Conservation (phyloP, 108 stramenopile species). For the Seminavis robusta region DNA sequence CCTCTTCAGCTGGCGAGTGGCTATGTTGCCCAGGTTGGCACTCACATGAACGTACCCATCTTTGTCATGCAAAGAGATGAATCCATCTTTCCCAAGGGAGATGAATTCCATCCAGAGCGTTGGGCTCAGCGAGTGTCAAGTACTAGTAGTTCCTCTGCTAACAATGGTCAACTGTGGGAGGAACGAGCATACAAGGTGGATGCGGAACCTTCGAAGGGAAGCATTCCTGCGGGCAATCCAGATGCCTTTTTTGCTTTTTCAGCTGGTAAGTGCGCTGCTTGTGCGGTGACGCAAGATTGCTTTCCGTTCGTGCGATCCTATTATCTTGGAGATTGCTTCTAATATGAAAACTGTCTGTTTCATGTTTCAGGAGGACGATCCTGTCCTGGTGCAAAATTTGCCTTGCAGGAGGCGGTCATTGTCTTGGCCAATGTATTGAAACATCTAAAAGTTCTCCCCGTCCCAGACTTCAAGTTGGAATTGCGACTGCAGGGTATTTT, state of each 20-base stretch:
- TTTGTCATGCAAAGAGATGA: constrained; percentile 37
- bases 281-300: too few species aligned
- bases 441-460: constrained; percentile 11
- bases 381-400: constrained; percentile 51
- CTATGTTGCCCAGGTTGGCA: constrained; percentile 20
- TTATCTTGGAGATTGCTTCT: too few species aligned
- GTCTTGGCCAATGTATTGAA: constrained; percentile 11
- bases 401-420: constrained; percentile 22
- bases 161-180: too few species aligned
- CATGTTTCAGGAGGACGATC: constrained; percentile 38
- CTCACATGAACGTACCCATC: constrained; percentile 28
- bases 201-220: neutral
- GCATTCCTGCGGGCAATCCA: constrained; percentile 26
- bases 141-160: too few species aligned
- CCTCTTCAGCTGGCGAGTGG: constrained; percentile 14
- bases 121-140: constrained; percentile 24
- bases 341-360: too few species aligned
- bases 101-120: constrained; percentile 52
- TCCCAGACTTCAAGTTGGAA: constrained; percentile 5
- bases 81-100: constrained; percentile 29
- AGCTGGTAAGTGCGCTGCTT: too few species aligned
- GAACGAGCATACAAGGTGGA: too few species aligned
- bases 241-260: constrained; percentile 50
- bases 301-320: too few species aligned
- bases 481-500: constrained; percentile 8